Conservation (phyloP, 2,329 filamentous ascomycete genomes). For the Pestalotiopsis sp. region DNA sequence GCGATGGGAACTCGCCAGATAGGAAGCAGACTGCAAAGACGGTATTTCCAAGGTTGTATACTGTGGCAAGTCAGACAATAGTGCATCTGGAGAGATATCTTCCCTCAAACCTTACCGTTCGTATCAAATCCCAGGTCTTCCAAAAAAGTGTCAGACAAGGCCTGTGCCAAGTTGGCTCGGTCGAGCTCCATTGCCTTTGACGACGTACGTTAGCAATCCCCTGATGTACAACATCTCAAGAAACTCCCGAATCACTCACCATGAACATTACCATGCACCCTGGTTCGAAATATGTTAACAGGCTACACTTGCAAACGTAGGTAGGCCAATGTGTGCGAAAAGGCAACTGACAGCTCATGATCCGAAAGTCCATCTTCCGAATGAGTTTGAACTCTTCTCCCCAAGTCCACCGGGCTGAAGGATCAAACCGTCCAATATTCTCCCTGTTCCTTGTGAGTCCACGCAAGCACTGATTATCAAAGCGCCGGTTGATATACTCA, state of each 20-base stretch:
- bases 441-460: slow-evolving; percentile 23
- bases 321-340: no score
- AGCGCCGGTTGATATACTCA: slow-evolving; percentile 9
- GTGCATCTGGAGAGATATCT: background rate
- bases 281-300: background rate
- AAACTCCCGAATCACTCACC: background rate
- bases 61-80: slow-evolving; percentile 19
- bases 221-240: no score
- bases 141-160: slow-evolving; percentile 51
- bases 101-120: slow-evolving; percentile 35
- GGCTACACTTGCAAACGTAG: no score
- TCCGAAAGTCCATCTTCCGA: slow-evolving; percentile 31
- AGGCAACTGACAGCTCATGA: slow-evolving; percentile 33
- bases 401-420: slow-evolving; percentile 34
- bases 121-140: slow-evolving; percentile 44
- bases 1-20: slow-evolving; percentile 61
- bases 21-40: slow-evolving; percentile 56
- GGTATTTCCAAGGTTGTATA: slow-evolving; percentile 55
- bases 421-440: slow-evolving; percentile 34
- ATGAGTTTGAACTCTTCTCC: slow-evolving; percentile 32
- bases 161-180: slow-evolving; percentile 48
- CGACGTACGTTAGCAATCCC: slow-evolving; percentile 13
- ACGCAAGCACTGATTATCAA: background rate
- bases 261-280: slow-evolving; percentile 9
- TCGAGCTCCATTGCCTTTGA: slow-evolving; percentile 55